Percentiles rank a stretch among this genome's conserved stretches.
These are phyloP conservation scores for Pseudogymnoascus destructans DNA, from an alignment of 2,329 filamentous ascomycete species.

Conservation along the genomic window DNA sequence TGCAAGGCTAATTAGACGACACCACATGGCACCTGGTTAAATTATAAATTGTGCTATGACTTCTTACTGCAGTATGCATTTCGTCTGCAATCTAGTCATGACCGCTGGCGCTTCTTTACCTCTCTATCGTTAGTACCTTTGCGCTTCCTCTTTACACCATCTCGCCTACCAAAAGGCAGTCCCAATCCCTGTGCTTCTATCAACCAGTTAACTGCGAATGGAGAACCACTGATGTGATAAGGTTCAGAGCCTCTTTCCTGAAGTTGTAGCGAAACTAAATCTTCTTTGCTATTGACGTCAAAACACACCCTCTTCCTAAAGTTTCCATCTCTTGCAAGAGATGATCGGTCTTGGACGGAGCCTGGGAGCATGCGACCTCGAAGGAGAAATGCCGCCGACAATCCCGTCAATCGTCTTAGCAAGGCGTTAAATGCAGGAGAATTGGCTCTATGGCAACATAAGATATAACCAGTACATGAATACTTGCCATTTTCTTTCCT, in stretches of 20 bases:
- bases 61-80: neutral
- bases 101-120: slow-evolving; percentile 13
- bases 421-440: slow-evolving; percentile 15
- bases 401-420: slow-evolving; percentile 14
- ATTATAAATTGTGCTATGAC: neutral
- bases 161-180: slow-evolving; percentile 12
- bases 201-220: slow-evolving; percentile 15
- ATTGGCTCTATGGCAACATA: slow-evolving; percentile 15
- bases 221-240: slow-evolving; percentile 13
- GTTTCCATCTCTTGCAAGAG: slow-evolving; percentile 15
- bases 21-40: neutral
- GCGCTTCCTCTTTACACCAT: slow-evolving; percentile 14
- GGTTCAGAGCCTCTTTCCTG: slow-evolving; percentile 12
- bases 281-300: slow-evolving; percentile 13
- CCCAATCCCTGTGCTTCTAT: slow-evolving; percentile 11
- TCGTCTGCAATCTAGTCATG: neutral
- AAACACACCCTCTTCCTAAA: slow-evolving; percentile 19
- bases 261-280: slow-evolving; percentile 14
- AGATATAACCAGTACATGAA: slow-evolving; percentile 17
- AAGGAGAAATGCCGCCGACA: slow-evolving; percentile 17
- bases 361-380: slow-evolving; percentile 14
- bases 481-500: slow-evolving; percentile 16
- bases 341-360: slow-evolving; percentile 16
- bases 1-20: neutral
- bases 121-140: slow-evolving; percentile 12